Percentiles rank a stretch among this genome's conserved stretches.
Conservation (phyloP, 208 protist species). For the Crithidia brevicula region DNA sequence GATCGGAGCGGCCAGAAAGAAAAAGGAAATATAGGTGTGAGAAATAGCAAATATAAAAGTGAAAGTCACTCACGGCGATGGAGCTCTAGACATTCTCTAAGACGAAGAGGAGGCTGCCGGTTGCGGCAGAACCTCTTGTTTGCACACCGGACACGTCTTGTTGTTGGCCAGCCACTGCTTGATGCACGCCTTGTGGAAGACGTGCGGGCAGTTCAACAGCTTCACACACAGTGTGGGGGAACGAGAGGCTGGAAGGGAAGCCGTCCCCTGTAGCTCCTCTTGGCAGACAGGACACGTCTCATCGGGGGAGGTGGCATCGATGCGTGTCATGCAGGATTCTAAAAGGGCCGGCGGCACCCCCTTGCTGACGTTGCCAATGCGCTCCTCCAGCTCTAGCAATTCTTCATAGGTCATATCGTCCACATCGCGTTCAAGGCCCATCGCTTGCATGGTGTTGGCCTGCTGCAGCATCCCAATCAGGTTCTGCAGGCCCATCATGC, state of each 20-base stretch:
- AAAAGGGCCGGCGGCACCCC: slow-evolving; percentile 52
- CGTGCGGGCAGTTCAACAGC: slow-evolving; percentile 65
- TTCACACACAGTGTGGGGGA: slow-evolving; percentile 20
- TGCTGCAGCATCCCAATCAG: slow-evolving; percentile 40
- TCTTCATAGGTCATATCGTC: slow-evolving; percentile 92
- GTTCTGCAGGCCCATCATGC: slow-evolving; percentile 29
- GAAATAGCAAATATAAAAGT: no score
- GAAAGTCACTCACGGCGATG: no score
- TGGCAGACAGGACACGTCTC: slow-evolving; percentile 74
- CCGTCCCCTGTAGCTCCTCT: slow-evolving; percentile 37
- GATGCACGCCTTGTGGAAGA: slow-evolving; percentile 81
- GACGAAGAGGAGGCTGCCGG: background rate
- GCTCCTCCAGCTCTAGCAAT: slow-evolving; percentile 81
- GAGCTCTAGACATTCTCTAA: background rate
- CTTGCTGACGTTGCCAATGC: slow-evolving; percentile 85
- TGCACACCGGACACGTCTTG: slow-evolving; percentile 80
- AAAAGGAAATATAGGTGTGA: no score
- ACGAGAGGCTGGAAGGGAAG: background rate
- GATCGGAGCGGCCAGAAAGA: no score
- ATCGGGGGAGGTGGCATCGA: slow-evolving; percentile 24
- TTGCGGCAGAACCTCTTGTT: slow-evolving; percentile 54
- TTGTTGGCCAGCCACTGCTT: slow-evolving; percentile 60
- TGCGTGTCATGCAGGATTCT: slow-evolving; percentile 30
- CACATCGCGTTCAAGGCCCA: slow-evolving; percentile 73
- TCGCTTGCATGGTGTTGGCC: slow-evolving; percentile 44